Base-by-base conservation (phyloP, 108 stramenopile genomes). In the Cyclotella baltica region DNA sequence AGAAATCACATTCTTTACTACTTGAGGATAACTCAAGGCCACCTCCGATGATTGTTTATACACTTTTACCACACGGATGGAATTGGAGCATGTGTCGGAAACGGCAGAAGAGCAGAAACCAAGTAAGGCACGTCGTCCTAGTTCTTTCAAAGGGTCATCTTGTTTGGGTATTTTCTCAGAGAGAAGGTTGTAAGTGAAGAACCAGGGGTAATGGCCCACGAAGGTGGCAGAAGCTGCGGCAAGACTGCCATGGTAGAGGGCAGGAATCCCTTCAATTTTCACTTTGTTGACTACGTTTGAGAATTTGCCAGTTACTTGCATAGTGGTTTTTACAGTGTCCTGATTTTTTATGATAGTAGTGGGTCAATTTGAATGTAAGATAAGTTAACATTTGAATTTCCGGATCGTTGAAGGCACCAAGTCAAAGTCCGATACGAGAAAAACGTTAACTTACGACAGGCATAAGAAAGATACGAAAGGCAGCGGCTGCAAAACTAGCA, bases 221-320 rank as follows among this genome's bases (percentile, higher is more conserved):
- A 98, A 97, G 8, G 98, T 98, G 36, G 99, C 99, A 29, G 92
- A 86, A 1, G 95, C 92, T 3, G 98, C 95, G 10, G 97, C 99
- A 6, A 99, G 48, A 38, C 92, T 77, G 9, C 99, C 99, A 68
- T 96, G 92, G 83, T 96, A 99, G 72, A 99, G 87, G 15, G 94
- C 93, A 0, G 82, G 47, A 4, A 96, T 90, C 36, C 99, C 99
- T 29, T 83, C 80, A 0, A 82, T 66, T 84, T 93, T 95, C 35
- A 98, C 88, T 87, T 98, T 98, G 71, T 85, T 83, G 13, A 90
- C 85, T 27, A 99, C 95, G 30, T 83, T 76, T 22, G 86, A 85
- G 74, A 98, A 91, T 85, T 96, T 96, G 46, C 99, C 99, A 62
- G 96, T 95, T 29, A 99, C 98, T 89, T 98, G 98, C 95, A 98